These are phyloP conservation scores for Actinomucor elegans DNA, from an alignment of 371 early-diverging fungal species.

Conservation along the genomic window DNA sequence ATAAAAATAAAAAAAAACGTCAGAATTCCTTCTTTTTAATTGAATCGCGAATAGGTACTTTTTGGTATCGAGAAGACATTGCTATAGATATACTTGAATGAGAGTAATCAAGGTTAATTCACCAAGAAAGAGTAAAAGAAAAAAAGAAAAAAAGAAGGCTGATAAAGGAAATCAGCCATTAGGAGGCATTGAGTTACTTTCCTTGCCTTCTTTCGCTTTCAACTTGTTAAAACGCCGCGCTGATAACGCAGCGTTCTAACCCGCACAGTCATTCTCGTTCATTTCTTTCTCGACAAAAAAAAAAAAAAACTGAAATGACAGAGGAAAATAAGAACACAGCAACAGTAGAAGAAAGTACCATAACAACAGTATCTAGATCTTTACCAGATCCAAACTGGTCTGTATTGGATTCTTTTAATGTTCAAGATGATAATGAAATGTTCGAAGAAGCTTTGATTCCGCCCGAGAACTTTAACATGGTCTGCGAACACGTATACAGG, in stretches of 20 bases:
- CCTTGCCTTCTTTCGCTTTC: no score
- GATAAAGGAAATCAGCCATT: no score
- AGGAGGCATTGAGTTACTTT: no score
- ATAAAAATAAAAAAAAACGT: not conserved
- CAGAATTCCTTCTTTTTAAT: not conserved
- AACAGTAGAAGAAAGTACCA: not conserved
- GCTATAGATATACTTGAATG: no score
- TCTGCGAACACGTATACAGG: conserved; percentile 90
- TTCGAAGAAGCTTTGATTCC: conserved; percentile 75
- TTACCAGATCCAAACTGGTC: conserved; percentile 33
- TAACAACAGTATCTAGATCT: conserved; percentile 1
- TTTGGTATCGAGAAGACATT: conserved; percentile 18
- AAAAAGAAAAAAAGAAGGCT: no score
- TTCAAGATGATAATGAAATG: conserved; percentile 42
- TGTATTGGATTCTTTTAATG: conserved; percentile 28
- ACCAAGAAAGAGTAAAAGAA: no score
- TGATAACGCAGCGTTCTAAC: no score
- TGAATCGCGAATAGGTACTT: conserved; percentile 8
- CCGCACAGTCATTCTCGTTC: no score
- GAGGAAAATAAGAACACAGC: not conserved
- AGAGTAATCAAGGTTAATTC: no score
- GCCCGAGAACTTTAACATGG: conserved; percentile 92
- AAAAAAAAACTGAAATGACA: not conserved
- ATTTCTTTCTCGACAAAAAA: no score
- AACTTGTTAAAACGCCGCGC: no score